Conservation (phyloP, 148 eudicot species). For the Camellia granthamiana region DNA sequence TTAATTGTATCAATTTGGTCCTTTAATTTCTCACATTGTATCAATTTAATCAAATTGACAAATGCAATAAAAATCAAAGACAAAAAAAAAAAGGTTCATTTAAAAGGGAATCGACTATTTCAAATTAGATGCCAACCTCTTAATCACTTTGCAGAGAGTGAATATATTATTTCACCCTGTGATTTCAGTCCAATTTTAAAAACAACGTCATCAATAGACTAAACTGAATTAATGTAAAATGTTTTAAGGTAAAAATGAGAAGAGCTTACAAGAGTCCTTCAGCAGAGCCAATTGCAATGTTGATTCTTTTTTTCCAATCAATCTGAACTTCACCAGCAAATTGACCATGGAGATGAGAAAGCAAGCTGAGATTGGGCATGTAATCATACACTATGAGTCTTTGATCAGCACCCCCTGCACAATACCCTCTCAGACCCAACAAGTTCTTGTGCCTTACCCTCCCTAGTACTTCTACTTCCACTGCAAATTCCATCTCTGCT, state of each 20-base stretch:
- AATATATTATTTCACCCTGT: too few species aligned
- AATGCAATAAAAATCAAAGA: too few species aligned
- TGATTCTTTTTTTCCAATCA: conserved; percentile 52
- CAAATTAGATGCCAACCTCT: too few species aligned
- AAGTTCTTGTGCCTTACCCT: conserved; percentile 54
- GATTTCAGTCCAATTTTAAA: too few species aligned
- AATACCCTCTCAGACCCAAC: conserved; percentile 45
- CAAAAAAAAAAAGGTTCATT: too few species aligned
- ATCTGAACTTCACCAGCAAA: conserved; percentile 36
- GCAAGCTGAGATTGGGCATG: conserved; percentile 58
- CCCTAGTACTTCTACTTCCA: conserved; percentile 56
- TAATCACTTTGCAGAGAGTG: too few species aligned
- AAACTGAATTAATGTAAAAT: too few species aligned
- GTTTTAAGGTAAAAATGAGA: neutral
- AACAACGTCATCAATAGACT: too few species aligned
- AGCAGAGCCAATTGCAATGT: conserved; percentile 42
- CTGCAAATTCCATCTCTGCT: conserved; percentile 57
- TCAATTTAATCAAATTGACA: too few species aligned
- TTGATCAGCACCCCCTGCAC: conserved; percentile 36
- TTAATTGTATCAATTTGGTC: too few species aligned
- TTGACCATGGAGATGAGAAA: conserved; percentile 58
- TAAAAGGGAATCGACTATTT: too few species aligned
- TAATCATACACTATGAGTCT: conserved; percentile 56
- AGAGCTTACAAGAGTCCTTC: conserved; percentile 45
- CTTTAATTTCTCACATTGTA: too few species aligned